These are phyloP conservation scores for Solanum hybrid DNA, from an alignment of 305 asterid species.

Conservation along the genomic window DNA sequence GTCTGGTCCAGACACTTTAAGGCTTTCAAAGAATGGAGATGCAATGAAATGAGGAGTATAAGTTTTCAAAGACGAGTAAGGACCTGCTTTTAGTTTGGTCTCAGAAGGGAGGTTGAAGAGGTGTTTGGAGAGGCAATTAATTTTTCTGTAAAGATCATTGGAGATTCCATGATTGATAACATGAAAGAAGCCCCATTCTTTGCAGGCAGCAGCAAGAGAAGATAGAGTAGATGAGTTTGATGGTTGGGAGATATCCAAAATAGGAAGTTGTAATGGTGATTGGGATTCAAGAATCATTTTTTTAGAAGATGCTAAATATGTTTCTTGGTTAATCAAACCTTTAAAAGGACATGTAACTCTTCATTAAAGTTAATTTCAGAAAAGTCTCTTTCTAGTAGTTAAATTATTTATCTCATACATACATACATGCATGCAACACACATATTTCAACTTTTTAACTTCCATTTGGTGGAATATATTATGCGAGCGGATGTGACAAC, in stretches of 20 bases:
- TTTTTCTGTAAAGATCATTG: conserved; percentile 36
- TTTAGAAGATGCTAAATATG: neutral
- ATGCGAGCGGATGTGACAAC: neutral
- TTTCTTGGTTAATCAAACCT: neutral
- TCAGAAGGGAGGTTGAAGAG: conserved; percentile 46
- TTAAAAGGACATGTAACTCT: neutral
- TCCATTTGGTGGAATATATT: conserved; percentile 2
- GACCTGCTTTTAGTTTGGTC: conserved; percentile 47
- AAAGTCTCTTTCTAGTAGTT: neutral
- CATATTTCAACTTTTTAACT: neutral
- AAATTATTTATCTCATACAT: neutral
- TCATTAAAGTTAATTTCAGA: neutral
- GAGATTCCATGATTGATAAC: conserved; percentile 66
- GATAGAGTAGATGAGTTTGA: conserved; percentile 26
- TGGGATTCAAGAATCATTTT: conserved; percentile 36
- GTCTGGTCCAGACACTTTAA: conserved; percentile 54
- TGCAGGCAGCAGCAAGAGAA: conserved; percentile 52
- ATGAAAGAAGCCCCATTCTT: conserved; percentile 68
- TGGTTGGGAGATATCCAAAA: conserved; percentile 48
- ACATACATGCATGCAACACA: conserved; percentile 7
- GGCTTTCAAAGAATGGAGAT: conserved; percentile 70
- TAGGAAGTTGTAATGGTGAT: conserved; percentile 44
- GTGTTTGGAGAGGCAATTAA: conserved; percentile 31
- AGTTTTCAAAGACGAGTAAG: conserved; percentile 34
- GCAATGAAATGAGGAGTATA: conserved; percentile 78